A percentile compares a stretch with the other conserved stretches of the same genome.
These are phyloP conservation scores for Dunaliella salina DNA, from an alignment of 163 green algal genomes.

Conservation along the genomic window DNA sequence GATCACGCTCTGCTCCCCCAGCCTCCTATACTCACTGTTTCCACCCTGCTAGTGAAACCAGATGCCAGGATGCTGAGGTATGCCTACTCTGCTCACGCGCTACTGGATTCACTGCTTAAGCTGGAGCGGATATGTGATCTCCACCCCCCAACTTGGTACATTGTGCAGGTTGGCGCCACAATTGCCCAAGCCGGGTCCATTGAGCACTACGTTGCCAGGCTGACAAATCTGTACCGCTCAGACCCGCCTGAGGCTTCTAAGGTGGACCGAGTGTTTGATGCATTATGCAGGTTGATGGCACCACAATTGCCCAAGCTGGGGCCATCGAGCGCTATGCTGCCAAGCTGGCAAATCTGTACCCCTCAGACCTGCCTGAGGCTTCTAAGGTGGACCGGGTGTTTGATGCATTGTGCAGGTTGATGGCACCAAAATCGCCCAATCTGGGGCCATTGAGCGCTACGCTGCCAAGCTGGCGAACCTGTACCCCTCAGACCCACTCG, in stretches of 20 bases:
- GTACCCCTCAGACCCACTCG: slow-evolving; percentile 7
- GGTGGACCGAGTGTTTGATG: slow-evolving; percentile 1
- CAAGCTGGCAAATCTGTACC: slow-evolving; percentile 19
- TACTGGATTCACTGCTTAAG: too few relatives aligned
- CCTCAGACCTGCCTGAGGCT: neutral
- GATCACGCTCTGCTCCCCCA: too few relatives aligned
- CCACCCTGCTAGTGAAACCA: too few relatives aligned
- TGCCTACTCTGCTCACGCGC: too few relatives aligned
- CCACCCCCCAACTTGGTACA: neutral
- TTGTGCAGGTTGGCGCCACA: slow-evolving; percentile 12
- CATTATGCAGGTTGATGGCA: slow-evolving; percentile 20
- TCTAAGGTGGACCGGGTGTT: neutral
- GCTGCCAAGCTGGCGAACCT: slow-evolving; percentile 21
- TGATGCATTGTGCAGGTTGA: slow-evolving; percentile 15
- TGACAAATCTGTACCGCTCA: slow-evolving; percentile 13
- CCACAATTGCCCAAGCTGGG: slow-evolving; percentile 6
- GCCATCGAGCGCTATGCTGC: slow-evolving; percentile 27
- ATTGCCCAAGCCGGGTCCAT: slow-evolving; percentile 15
- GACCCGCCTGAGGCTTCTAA: neutral
- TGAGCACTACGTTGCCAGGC: slow-evolving; percentile 22
- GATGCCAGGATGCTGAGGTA: too few relatives aligned
- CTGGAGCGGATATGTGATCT: neutral
- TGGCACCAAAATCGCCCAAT: slow-evolving; percentile 15
- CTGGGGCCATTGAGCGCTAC: slow-evolving; percentile 22
- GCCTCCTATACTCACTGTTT: too few relatives aligned